Percentiles rank a stretch among this genome's conserved stretches.
phyloP scores from a whole-genome alignment of 2,329 filamentous ascomycete species.

The Seiridium cupressi region DNA sequence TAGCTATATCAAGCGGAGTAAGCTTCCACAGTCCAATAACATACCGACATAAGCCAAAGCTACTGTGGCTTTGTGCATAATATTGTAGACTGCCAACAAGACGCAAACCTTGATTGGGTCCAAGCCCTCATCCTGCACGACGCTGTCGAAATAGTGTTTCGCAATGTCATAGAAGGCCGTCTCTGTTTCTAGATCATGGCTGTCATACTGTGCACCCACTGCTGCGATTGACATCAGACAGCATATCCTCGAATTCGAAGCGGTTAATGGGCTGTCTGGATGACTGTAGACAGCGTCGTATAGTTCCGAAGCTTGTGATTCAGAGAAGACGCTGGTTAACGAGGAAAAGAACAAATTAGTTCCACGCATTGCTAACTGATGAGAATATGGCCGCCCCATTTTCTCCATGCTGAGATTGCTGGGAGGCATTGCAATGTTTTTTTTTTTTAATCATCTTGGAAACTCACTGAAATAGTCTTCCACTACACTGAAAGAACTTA shows the following conservation, averaged over 20 bases:
- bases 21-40: not conserved
- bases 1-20: not conserved
- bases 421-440: too few species aligned
- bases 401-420: too few species aligned
- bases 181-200: slow-evolving; percentile 13
- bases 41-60: slow-evolving; percentile 27
- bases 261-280: slow-evolving; percentile 6
- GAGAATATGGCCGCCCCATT: too few species aligned
- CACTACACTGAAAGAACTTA: slow-evolving; percentile 23
- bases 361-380: too few species aligned
- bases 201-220: slow-evolving; percentile 25
- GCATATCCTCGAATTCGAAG: slow-evolving; percentile 15
- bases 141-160: slow-evolving; percentile 22
- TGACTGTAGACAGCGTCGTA: slow-evolving; percentile 15
- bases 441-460: too few species aligned
- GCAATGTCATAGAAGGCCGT: slow-evolving; percentile 24
- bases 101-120: slow-evolving; percentile 27
- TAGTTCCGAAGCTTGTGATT: slow-evolving; percentile 16
- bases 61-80: slow-evolving; percentile 25
- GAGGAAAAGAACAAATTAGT: too few species aligned
- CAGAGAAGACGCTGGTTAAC: slow-evolving; percentile 18
- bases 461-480: slow-evolving; percentile 21
- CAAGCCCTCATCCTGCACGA: slow-evolving; percentile 21
- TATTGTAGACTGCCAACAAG: slow-evolving; percentile 28
- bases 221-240: slow-evolving; percentile 24